These are phyloP conservation scores for Grosmannia serpens DNA, from an alignment of 2,329 filamentous ascomycete species.

Conservation along the genomic window DNA sequence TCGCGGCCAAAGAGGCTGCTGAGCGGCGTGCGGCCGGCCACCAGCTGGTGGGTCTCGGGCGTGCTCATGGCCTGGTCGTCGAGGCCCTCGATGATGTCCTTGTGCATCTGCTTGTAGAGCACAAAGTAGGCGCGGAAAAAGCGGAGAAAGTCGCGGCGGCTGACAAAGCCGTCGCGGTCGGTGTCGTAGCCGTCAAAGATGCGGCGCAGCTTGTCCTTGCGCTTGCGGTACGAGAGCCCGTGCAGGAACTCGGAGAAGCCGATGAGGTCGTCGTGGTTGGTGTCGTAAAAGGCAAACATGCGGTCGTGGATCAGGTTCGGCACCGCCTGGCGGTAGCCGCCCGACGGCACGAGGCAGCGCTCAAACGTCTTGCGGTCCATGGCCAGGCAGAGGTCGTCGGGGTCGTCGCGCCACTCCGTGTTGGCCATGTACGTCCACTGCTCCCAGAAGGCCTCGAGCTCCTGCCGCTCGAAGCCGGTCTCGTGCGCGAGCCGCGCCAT, in stretches of 20 bases:
- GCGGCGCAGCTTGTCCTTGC: conserved; percentile 15
- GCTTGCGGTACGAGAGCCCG: conserved; percentile 59
- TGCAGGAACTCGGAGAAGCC: conserved; percentile 86
- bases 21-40: conserved; percentile 63
- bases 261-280: conserved; percentile 77
- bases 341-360: conserved; percentile 76
- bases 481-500: conserved; percentile 58
- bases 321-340: conserved; percentile 61
- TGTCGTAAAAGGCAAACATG: conserved; percentile 95
- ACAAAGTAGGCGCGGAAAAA: conserved; percentile 91
- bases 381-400: conserved; percentile 63
- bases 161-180: conserved; percentile 75
- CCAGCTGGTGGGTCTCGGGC: conserved; percentile 63
- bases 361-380: conserved; percentile 93
- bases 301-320: conserved; percentile 91
- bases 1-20: conserved; percentile 66
- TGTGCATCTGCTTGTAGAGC: conserved; percentile 79
- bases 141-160: conserved; percentile 75
- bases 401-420: conserved; percentile 71
- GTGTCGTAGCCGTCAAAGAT: conserved; percentile 75
- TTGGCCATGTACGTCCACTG: conserved; percentile 93
- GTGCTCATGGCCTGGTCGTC: conserved; percentile 70
- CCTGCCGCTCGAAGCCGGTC: conserved; percentile 71
- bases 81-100: conserved; percentile 66
- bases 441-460: conserved; percentile 89